These are phyloP conservation scores for Cladophialophora yegresii DNA, from an alignment of 2,329 filamentous ascomycete species.

Conservation along the genomic window DNA sequence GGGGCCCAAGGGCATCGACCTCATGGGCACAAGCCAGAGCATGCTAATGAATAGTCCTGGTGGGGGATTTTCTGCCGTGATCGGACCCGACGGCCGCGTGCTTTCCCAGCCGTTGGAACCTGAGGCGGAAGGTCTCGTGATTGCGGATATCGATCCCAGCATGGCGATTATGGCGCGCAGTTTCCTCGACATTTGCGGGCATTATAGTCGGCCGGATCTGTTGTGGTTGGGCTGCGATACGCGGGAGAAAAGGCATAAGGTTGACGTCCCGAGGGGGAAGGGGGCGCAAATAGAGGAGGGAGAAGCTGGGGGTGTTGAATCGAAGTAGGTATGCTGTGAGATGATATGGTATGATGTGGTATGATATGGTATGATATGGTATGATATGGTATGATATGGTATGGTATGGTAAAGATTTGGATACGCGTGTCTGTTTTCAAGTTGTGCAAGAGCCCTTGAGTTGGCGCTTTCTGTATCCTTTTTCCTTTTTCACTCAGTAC, in stretches of 20 bases:
- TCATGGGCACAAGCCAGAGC: conserved; percentile 47
- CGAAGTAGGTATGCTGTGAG: background rate
- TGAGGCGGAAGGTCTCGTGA: conserved; percentile 51
- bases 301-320: background rate
- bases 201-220: conserved; percentile 56
- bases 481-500: no score
- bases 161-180: conserved; percentile 46
- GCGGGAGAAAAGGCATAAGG: conserved; percentile 28
- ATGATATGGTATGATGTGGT: background rate
- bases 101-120: conserved; percentile 45
- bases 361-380: background rate
- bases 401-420: background rate
- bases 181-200: conserved; percentile 52
- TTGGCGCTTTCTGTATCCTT: no score
- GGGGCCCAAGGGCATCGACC: conserved; percentile 48
- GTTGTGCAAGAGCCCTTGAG: no score
- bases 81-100: conserved; percentile 55
- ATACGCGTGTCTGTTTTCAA: background rate
- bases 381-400: background rate
- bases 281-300: background rate
- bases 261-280: conserved; percentile 13
- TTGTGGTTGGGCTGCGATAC: conserved; percentile 50
- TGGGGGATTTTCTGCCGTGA: conserved; percentile 52
- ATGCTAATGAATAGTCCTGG: conserved; percentile 46
- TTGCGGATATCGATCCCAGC: conserved; percentile 53